A percentile compares a stretch with the other conserved stretches of the same genome.
These are phyloP conservation scores for Phytophthora parvispora DNA, from an alignment of 352 stramenopile genomes.

Conservation along the genomic window DNA sequence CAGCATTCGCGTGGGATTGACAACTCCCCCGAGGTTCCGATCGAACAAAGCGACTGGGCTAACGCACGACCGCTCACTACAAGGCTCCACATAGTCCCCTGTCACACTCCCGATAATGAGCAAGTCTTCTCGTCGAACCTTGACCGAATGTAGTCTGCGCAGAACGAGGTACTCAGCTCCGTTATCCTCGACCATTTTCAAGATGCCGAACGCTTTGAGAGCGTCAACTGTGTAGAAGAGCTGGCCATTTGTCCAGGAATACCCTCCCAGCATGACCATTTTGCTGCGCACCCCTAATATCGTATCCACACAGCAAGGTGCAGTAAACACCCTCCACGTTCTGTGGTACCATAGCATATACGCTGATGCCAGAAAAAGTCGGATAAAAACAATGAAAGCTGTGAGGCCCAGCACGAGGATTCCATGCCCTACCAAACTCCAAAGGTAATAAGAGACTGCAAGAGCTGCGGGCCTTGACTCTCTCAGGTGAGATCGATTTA, in stretches of 20 bases:
- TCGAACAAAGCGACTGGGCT: slow-evolving; percentile 4
- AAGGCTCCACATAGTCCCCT: slow-evolving; percentile 1
- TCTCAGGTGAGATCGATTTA: slow-evolving; percentile 15
- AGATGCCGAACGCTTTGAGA: slow-evolving; percentile 17
- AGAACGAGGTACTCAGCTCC: slow-evolving; percentile 16
- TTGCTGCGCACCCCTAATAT: slow-evolving; percentile 14
- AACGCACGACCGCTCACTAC: background rate
- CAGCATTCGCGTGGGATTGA: background rate
- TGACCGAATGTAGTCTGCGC: slow-evolving; percentile 9
- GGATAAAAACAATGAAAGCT: slow-evolving; percentile 3
- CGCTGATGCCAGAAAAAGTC: background rate
- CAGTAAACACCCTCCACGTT: background rate
- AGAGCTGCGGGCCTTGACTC: slow-evolving; percentile 6
- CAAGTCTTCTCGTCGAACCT: background rate
- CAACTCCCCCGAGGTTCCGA: background rate
- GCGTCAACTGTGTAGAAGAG: slow-evolving; percentile 17
- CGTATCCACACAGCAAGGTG: slow-evolving; percentile 16
- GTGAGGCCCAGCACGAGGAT: slow-evolving; percentile 8
- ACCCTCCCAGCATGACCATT: slow-evolving; percentile 11
- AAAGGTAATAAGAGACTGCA: slow-evolving; percentile 27
- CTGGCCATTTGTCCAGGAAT: slow-evolving; percentile 7
- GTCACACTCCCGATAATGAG: slow-evolving; percentile 12
- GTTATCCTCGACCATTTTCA: slow-evolving; percentile 7
- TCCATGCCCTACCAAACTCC: slow-evolving; percentile 20
- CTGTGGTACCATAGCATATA: slow-evolving; percentile 2